phyloP scores from a whole-genome alignment of 768 basidiomycete species.

The Tylopilus plumbeoviolaceoides region DNA sequence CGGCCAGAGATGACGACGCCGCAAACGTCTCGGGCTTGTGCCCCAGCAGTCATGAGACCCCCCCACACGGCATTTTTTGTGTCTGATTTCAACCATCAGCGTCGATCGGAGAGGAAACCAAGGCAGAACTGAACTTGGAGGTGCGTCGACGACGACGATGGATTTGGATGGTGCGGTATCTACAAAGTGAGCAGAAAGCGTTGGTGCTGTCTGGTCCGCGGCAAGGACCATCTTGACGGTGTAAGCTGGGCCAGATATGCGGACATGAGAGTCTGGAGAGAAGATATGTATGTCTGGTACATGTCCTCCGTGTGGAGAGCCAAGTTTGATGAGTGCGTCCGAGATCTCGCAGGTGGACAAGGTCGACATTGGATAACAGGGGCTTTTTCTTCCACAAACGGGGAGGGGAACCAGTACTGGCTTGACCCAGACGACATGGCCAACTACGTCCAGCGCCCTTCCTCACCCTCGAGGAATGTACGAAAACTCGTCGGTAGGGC shows the following conservation, averaged over 20 bases:
- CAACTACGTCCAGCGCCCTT: slow-evolving; percentile 3
- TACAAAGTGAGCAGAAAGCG: slow-evolving; percentile 70
- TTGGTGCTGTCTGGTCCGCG: slow-evolving; percentile 58
- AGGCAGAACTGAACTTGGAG: slow-evolving; percentile 50
- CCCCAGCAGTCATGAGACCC: slow-evolving; percentile 86
- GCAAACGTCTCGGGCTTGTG: slow-evolving; percentile 59
- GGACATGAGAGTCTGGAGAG: slow-evolving; percentile 34
- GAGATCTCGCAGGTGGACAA: slow-evolving; percentile 83
- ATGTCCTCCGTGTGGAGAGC: slow-evolving; percentile 64
- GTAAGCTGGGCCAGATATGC: slow-evolving; percentile 75
- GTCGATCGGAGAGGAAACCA: slow-evolving; percentile 5
- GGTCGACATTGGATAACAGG: slow-evolving; percentile 15
- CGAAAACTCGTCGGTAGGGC: slow-evolving; percentile 41
- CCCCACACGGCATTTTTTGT: slow-evolving; percentile 87
- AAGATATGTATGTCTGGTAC: slow-evolving; percentile 73
- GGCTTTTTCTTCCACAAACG: neutral
- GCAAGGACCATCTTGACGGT: slow-evolving; percentile 79
- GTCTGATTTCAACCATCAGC: slow-evolving; percentile 37
- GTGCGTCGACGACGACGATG: slow-evolving; percentile 72
- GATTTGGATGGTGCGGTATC: slow-evolving; percentile 66
- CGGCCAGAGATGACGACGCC: slow-evolving; percentile 84
- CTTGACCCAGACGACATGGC: slow-evolving; percentile 8
- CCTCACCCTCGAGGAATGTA: slow-evolving; percentile 10
- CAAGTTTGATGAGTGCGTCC: slow-evolving; percentile 83
- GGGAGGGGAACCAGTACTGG: too few relatives aligned